These are phyloP conservation scores for Aureobasidium lini DNA, from an alignment of 2,329 filamentous ascomycete genomes.

Conservation along the genomic window DNA sequence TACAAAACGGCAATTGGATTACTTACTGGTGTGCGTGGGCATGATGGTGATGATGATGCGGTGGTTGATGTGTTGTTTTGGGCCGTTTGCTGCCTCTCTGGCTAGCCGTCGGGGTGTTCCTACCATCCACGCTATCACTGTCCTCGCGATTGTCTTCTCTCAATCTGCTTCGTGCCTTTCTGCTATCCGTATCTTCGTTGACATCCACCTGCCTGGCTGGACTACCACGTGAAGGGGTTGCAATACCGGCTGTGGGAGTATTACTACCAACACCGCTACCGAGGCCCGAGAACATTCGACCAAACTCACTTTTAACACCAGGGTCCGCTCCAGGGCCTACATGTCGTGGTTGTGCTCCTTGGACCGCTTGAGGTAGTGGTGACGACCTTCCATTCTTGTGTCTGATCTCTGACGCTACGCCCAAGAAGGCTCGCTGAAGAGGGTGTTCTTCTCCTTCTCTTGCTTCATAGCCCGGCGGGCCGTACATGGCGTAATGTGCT, in stretches of 20 bases:
- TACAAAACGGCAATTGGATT: neutral
- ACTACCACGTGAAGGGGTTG: conserved; percentile 43
- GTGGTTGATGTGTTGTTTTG: conserved; percentile 42
- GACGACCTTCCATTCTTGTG: conserved; percentile 79
- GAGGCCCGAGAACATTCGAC: conserved; percentile 91
- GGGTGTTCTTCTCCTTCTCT: conserved; percentile 15
- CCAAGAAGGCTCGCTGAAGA: conserved; percentile 58
- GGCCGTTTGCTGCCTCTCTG: conserved; percentile 61
- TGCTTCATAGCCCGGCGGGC: conserved; percentile 2
- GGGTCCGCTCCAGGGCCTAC: conserved; percentile 74
- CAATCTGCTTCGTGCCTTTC: conserved; percentile 5
- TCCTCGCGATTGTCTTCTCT: conserved; percentile 22
- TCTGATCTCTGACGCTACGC: conserved; percentile 63
- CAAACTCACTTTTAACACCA: conserved; percentile 90
- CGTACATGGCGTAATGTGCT: conserved; percentile 3
- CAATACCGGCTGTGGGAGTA: conserved; percentile 38
- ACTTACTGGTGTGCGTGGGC: conserved; percentile 18
- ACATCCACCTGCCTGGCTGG: conserved; percentile 24
- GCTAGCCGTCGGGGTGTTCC: conserved; percentile 28
- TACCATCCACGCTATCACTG: conserved; percentile 31
- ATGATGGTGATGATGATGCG: conserved; percentile 45
- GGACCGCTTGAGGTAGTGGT: conserved; percentile 85
- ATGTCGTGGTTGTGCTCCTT: conserved; percentile 77
- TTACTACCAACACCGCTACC: conserved; percentile 58
- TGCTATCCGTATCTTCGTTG: conserved; percentile 19